These are phyloP conservation scores for Lentinula detonsa DNA, from an alignment of 768 basidiomycete species.

Conservation along the genomic window DNA sequence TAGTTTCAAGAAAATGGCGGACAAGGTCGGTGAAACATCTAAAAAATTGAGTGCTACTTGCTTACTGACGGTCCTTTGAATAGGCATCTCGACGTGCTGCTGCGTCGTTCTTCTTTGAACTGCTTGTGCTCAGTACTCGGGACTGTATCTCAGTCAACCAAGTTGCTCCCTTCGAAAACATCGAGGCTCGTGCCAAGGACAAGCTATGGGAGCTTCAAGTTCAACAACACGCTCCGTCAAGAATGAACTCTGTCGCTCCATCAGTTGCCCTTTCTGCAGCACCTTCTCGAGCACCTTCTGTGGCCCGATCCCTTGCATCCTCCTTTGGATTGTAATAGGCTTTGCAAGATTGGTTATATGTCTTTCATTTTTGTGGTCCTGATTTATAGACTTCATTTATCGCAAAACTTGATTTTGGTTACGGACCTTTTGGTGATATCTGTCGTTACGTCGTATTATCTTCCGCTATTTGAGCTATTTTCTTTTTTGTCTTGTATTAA, in stretches of 20 bases:
- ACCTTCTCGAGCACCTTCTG: conserved; percentile 15
- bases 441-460: not conserved
- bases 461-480: too few relatives aligned
- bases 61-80: not conserved
- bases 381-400: not conserved
- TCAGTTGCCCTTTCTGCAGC: conserved; percentile 16
- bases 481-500: not conserved
- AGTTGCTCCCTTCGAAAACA: conserved; percentile 72
- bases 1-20: conserved; percentile 74
- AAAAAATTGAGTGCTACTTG: not conserved
- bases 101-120: conserved; percentile 95
- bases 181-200: conserved; percentile 74
- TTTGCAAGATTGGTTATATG: not conserved
- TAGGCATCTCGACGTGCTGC: conserved; percentile 90
- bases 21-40: conserved; percentile 48
- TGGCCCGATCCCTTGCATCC: conserved; percentile 40
- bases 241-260: conserved; percentile 17
- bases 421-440: not conserved
- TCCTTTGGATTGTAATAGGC: conserved; percentile 28
- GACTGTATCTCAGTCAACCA: conserved; percentile 86
- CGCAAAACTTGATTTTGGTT: not conserved
- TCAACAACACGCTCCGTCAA: conserved; percentile 23
- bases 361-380: not conserved
- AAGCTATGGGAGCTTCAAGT: conserved; percentile 66
- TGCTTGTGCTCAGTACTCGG: conserved; percentile 89